Evolutionary conservation across 441 rosid species (phyloP).

Genomic region (Pelargonium citronellum): DNA sequence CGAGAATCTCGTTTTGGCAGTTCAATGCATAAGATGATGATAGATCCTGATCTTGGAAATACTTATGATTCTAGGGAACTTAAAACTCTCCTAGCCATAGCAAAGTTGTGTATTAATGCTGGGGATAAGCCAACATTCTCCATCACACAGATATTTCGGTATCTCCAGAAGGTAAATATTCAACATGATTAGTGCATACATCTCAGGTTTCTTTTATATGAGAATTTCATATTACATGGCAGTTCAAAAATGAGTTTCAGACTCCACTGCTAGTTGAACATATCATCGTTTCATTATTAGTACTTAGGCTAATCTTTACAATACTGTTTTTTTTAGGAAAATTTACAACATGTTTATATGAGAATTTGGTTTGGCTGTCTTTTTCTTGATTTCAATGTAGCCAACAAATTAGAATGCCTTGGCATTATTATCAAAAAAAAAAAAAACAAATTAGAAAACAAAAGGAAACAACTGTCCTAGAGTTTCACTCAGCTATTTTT

Average conservation of each 20-base stretch:
- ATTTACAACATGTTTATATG: too few relatives aligned
- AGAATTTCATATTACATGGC: background rate
- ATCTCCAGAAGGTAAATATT: constrained; percentile 52
- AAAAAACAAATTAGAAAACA: too few relatives aligned
- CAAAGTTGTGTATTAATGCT: constrained; percentile 61
- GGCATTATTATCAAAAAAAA: too few relatives aligned
- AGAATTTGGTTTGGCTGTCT: too few relatives aligned
- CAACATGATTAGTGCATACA: constrained; percentile 7
- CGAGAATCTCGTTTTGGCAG: constrained; percentile 52
- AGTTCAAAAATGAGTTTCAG: background rate
- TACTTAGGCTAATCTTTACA: too few relatives aligned
- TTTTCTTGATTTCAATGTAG: too few relatives aligned
- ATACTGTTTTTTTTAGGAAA: too few relatives aligned
- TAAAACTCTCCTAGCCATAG: constrained; percentile 58
- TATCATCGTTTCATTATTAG: background rate
- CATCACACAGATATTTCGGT: constrained; percentile 52
- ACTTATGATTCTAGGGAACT: constrained; percentile 57
- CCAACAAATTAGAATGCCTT: too few relatives aligned
- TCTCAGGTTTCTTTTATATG: background rate
- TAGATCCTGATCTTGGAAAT: constrained; percentile 81
- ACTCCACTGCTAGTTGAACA: background rate
- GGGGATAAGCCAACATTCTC: constrained; percentile 51
- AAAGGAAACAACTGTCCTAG: too few relatives aligned
- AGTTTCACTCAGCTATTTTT: too few relatives aligned
- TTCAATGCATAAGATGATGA: constrained; percentile 60